These are phyloP conservation scores for Lachnellula subtilissima DNA, from an alignment of 2,329 filamentous ascomycete species.

Conservation along the genomic window DNA sequence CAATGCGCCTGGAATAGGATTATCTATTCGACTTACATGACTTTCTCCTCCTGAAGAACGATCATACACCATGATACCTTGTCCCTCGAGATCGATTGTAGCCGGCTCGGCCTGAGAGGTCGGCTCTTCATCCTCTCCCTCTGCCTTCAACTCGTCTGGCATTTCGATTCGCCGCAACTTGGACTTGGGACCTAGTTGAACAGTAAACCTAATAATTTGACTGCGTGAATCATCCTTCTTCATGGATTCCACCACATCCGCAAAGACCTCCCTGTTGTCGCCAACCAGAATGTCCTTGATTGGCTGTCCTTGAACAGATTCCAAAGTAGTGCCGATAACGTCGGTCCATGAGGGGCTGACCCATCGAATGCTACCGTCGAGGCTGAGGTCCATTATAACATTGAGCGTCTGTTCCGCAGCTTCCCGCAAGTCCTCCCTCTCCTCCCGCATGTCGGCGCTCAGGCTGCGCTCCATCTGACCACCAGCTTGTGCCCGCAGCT, in stretches of 20 bases:
- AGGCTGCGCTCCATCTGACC: constrained; percentile 58
- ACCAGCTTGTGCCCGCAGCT: constrained; percentile 28
- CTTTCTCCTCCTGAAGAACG: constrained; percentile 78
- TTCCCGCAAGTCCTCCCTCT: constrained; percentile 89
- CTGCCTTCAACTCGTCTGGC: constrained; percentile 22
- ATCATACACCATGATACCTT: constrained; percentile 98
- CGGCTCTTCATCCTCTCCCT: constrained; percentile 29
- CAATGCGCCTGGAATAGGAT: neutral
- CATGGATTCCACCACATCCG: constrained; percentile 81
- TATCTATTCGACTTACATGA: constrained; percentile 61
- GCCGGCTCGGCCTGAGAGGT: constrained; percentile 38
- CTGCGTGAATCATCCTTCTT: constrained; percentile 89
- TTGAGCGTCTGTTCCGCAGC: constrained; percentile 96
- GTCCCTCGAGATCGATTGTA: constrained; percentile 79
- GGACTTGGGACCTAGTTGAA: constrained; percentile 65
- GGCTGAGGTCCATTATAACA: constrained; percentile 87
- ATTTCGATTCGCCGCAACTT: constrained; percentile 48
- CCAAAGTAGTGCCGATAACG: constrained; percentile 75
- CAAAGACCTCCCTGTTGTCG: constrained; percentile 75
- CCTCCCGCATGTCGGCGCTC: constrained; percentile 86
- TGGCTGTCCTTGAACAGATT: constrained; percentile 67
- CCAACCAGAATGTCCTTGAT: constrained; percentile 76
- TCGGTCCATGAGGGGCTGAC: constrained; percentile 95
- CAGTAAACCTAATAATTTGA: constrained; percentile 78
- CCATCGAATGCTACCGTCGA: constrained; percentile 89